A percentile compares a stretch with the other conserved stretches of the same genome.
Conservation (phyloP, 371 early-diverging fungal genomes). For the Mucor lusitanicus region DNA sequence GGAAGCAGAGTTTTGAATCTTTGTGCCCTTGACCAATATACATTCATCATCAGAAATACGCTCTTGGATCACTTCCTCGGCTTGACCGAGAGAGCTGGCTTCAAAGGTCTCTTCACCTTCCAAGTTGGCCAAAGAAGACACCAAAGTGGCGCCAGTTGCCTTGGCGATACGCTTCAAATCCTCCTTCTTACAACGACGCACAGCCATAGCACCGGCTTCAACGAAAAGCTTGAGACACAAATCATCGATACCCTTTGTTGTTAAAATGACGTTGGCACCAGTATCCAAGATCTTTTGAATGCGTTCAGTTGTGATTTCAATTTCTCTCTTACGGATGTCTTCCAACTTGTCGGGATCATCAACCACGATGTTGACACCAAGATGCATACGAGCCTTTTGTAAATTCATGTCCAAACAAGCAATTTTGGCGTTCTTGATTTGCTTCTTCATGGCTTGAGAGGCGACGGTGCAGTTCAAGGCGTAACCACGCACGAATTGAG, state of each 20-base stretch:
- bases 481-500: constrained; percentile 93
- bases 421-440: constrained; percentile 92
- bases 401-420: constrained; percentile 99
- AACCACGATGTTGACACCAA: constrained; percentile 97
- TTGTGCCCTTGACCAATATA: constrained; percentile 95
- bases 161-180: constrained; percentile 98
- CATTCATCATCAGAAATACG: constrained; percentile 98
- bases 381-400: constrained; percentile 98
- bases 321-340: constrained; percentile 96
- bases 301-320: constrained; percentile 95
- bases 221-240: constrained; percentile 97
- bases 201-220: constrained; percentile 91
- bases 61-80: constrained; percentile 96
- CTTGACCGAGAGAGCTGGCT: constrained; percentile 87
- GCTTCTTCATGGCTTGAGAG: constrained; percentile 95
- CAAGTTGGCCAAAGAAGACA: constrained; percentile 97
- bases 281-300: constrained; percentile 95
- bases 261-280: constrained; percentile 98
- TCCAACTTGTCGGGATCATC: constrained; percentile 99
- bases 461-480: constrained; percentile 99
- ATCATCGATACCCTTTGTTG: constrained; percentile 99
- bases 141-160: constrained; percentile 95
- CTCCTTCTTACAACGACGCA: constrained; percentile 97
- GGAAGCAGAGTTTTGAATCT: constrained; percentile 87
- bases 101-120: constrained; percentile 98